Evolutionary conservation across 257 asterid genomes (phyloP), one percentile per base, ranked within the genome.

Genomic region (Gentiana dahurica): DNA sequence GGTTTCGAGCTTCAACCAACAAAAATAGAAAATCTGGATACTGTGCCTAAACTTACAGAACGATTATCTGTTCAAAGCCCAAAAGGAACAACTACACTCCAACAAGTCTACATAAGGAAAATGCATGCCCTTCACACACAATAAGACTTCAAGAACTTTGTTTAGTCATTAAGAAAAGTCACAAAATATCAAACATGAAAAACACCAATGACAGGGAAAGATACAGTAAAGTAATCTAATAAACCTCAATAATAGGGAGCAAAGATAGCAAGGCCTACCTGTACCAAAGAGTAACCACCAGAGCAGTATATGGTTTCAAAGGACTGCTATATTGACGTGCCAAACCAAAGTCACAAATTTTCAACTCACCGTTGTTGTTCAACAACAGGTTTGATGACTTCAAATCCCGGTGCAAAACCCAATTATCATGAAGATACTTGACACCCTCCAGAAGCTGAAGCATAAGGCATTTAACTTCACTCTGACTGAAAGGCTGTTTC

Each of bases 221-320:
- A 46, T 5, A 15, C 11, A 57, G 13, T n/a, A 53, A 62, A 4
- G 35, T 7, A 41, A 41, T 5, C 6, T 4, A 10, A 5, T 41
- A 41, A 24, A 41, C 2, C 4, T 37, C 45, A 39, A 37, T 15
- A 36, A 7, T 49, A 60, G 41, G 34, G 4, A 57, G 10, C 9
- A 3, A 57, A 45, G 10, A 51, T 8, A 58, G n/a, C 51, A 38
- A 37, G 12, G 53, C 89, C 66, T 62, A 88, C 95, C 95, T 85
- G 87, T 89, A 89, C 95, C 95, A 89, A 66, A 89, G 66, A 68
- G 97, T 89, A 62, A 89, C 97, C 59, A 89, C 97, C 79, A 83
- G 62, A 12, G 69, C 83, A 70, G 97, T 89, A 66, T 85, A 86
- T 4, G 95, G 95, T 66, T 81, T 86, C 73, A 81, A 52, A 67